A percentile compares a stretch with the other conserved stretches of the same genome.
phyloP scores from a whole-genome alignment of 805 yeast genomes.

The Diddensiella santjacobensis region DNA sequence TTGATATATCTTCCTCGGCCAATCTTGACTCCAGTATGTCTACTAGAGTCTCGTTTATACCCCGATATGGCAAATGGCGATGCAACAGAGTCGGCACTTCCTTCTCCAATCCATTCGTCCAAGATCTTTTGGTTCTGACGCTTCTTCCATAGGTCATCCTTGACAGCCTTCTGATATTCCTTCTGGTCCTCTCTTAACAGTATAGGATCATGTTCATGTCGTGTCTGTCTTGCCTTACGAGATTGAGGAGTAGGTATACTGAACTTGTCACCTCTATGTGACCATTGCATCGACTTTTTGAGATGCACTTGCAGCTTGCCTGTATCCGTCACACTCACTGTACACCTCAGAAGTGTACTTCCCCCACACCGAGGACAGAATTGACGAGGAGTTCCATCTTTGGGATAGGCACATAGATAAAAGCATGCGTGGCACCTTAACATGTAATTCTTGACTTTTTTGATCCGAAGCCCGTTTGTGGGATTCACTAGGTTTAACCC shows the following conservation, averaged over 20 bases:
- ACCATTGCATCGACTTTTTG: conserved; percentile 92
- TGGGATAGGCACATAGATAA: conserved; percentile 71
- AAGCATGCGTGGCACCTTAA: conserved; percentile 97
- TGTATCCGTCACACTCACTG: conserved; percentile 75
- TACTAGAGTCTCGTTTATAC: conserved; percentile 42
- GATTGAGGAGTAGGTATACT: conserved; percentile 86
- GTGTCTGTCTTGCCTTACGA: conserved; percentile 63
- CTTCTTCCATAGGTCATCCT: conserved; percentile 83
- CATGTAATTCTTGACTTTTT: conserved; percentile 86
- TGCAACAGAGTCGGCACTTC: conserved; percentile 69
- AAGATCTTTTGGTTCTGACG: conserved; percentile 80
- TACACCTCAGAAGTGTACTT: conserved; percentile 80
- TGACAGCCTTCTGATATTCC: conserved; percentile 83
- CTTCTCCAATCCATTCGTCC: conserved; percentile 92
- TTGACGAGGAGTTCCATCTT: conserved; percentile 63
- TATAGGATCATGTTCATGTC: conserved; percentile 78
- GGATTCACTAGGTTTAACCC: conserved; percentile 84
- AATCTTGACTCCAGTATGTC: conserved; percentile 66
- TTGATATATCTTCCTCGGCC: conserved; percentile 84
- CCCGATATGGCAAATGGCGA: conserved; percentile 80
- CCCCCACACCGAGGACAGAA: conserved; percentile 98
- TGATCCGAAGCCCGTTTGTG: conserved; percentile 78
- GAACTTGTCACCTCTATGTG: conserved; percentile 77
- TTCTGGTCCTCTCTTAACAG: conserved; percentile 89
- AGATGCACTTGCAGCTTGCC: conserved; percentile 86